phyloP scores from a whole-genome alignment of 768 basidiomycete species.

The Hemileccinum impolitum region DNA sequence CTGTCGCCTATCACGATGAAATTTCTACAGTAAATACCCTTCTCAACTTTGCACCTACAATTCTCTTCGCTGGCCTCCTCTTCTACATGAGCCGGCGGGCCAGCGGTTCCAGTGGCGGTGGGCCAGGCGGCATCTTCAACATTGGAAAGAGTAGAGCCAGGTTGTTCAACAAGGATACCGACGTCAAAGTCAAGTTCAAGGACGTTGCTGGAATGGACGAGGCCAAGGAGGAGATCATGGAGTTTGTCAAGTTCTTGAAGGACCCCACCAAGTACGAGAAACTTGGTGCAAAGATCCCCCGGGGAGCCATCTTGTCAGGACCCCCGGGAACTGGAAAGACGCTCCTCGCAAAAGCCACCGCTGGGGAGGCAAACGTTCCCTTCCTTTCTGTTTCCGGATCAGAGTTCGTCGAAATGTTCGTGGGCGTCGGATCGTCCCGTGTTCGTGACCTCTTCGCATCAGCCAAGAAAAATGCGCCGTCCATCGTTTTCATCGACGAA shows the following conservation, averaged over 20 bases:
- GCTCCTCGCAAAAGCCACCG: constrained; percentile 95
- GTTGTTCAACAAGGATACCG: constrained; percentile 96
- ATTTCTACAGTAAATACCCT: constrained; percentile 78
- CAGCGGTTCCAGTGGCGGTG: constrained; percentile 52
- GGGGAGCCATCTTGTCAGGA: constrained; percentile 91
- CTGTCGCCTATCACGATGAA: constrained; percentile 96
- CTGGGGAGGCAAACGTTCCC: constrained; percentile 95
- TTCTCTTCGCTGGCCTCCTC: constrained; percentile 86
- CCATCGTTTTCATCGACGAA: constrained; percentile 99
- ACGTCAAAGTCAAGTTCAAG: constrained; percentile 89
- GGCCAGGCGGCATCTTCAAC: constrained; percentile 89
- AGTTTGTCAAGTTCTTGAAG: constrained; percentile 98
- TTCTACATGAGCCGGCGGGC: constrained; percentile 83
- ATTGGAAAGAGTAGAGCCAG: constrained; percentile 95
- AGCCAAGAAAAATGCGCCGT: constrained; percentile 96
- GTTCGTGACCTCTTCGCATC: constrained; percentile 97
- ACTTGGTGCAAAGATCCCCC: constrained; percentile 96
- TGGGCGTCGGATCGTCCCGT: constrained; percentile 96
- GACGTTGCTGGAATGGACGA: constrained; percentile 99
- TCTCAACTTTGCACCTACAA: constrained; percentile 91
- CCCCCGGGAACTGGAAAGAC: constrained; percentile 99
- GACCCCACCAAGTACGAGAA: constrained; percentile 93
- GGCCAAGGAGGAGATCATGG: constrained; percentile 99
- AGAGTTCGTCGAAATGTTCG: constrained; percentile 99
- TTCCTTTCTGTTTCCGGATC: constrained; percentile 99